Evolutionary conservation across 768 basidiomycete genomes (phyloP), one percentile per base, ranked within the genome.

Genomic region (Pluteus cervinus): DNA sequence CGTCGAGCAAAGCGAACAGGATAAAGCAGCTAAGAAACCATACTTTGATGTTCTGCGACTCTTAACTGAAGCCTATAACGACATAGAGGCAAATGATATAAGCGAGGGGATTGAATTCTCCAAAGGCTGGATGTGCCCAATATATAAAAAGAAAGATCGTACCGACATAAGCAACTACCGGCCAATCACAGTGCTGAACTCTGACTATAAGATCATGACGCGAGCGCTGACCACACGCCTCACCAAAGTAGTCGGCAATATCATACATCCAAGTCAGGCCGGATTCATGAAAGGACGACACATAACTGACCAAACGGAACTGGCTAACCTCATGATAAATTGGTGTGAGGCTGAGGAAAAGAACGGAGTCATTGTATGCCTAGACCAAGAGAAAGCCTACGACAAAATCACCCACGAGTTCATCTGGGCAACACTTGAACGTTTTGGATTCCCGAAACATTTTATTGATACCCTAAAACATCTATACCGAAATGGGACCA

Each of bases 71-170:
- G 46, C 54, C 0, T 56, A 38, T 34, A 53, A 55, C 8, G 49
- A 66, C 23, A 65, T 68, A 0, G 38, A 57, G 37, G 0, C 2
- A 2, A 1, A 59, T 24, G 61, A 64, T 0, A 3, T 58, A 0
- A 24, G 5, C 0, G 1, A 14, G 0, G 3, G 7, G 0, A 42
- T 49, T 0, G 2, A 15, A 0, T 72, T 65, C 33, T 16, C 54
- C 0, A 30, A 51, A 6, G 68, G 67, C 0, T 60, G 56, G 60
- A 57, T 64, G 52, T 61, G 62, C 51, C 65, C 60, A 0, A 21
- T 71, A 0, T 71, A 62, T 38, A 71, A 71, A 24, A 70, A 71
- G 29, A 58, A 54, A 4, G 60, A 64, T n/a, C 29, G 16, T 1
- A 34, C 29, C 0, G 40, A 55, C 2, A 62, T 66, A 1, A 50